Percentiles rank a stretch among this genome's conserved stretches.
These are phyloP conservation scores for Leucocoprinus leucothites DNA, from an alignment of 768 basidiomycete genomes.

Conservation along the genomic window DNA sequence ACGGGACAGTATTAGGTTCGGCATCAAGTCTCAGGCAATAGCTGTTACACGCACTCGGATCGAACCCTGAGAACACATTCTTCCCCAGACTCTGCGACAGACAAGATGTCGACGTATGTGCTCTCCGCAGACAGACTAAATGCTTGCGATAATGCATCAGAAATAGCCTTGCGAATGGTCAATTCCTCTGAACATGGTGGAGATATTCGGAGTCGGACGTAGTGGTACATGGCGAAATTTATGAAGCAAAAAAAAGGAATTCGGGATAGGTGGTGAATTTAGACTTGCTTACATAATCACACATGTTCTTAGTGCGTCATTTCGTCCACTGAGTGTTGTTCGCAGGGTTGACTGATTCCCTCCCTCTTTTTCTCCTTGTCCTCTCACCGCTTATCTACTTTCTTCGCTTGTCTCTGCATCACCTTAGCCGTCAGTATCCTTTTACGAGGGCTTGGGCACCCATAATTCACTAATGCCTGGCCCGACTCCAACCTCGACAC, in stretches of 20 bases:
- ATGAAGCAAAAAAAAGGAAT: neutral
- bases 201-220: conserved; percentile 7
- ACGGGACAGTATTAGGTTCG: neutral
- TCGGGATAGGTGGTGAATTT: no score
- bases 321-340: neutral
- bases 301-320: neutral
- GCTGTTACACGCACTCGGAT: conserved; percentile 1
- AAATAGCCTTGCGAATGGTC: conserved; percentile 7
- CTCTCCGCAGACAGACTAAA: conserved; percentile 8
- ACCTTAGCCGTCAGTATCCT: no score
- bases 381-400: neutral
- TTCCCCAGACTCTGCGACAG: neutral
- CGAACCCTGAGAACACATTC: conserved; percentile 8
- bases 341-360: neutral
- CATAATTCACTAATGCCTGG: neutral
- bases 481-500: neutral
- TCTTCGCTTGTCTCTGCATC: no score
- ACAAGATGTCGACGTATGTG: conserved; percentile 6
- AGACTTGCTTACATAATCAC: neutral
- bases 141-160: conserved; percentile 6
- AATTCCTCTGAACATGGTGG: conserved; percentile 2
- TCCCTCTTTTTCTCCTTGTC: neutral
- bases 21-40: neutral
- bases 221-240: conserved; percentile 10
- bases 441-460: neutral